Conservation (phyloP, 2,329 filamentous ascomycete species). For the Sphaerulina vaccinii region DNA sequence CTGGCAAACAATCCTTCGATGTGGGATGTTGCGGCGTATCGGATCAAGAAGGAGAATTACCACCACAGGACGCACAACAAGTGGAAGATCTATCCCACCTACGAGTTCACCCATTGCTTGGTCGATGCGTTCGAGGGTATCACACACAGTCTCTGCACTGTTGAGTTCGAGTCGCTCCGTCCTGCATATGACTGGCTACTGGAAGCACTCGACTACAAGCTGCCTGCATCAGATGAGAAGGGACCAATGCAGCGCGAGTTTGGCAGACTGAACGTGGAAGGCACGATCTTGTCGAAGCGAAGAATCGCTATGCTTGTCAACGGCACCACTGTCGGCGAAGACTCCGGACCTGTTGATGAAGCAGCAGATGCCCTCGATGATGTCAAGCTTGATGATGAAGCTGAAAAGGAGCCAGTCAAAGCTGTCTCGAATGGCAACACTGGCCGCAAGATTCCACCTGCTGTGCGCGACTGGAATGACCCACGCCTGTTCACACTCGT, state of each 20-base stretch:
- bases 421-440: constrained; percentile 23
- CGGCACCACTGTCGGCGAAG: constrained; percentile 47
- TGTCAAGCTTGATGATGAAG: constrained; percentile 45
- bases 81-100: constrained; percentile 94
- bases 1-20: constrained; percentile 81
- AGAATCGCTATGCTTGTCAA: constrained; percentile 78
- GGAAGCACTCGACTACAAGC: constrained; percentile 75
- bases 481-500: constrained; percentile 86
- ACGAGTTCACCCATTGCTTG: constrained; percentile 82
- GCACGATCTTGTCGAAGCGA: constrained; percentile 84
- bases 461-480: constrained; percentile 87
- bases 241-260: constrained; percentile 87
- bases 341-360: constrained; percentile 28
- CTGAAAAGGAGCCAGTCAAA: constrained; percentile 36
- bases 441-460: constrained; percentile 41
- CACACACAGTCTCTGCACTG: constrained; percentile 89
- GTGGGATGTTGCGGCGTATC: constrained; percentile 94
- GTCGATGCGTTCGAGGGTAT: constrained; percentile 92
- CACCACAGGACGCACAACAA: constrained; percentile 77
- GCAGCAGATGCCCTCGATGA: constrained; percentile 38
- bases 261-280: constrained; percentile 73
- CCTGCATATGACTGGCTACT: constrained; percentile 91
- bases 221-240: constrained; percentile 56
- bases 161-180: constrained; percentile 81
- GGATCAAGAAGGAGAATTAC: constrained; percentile 69